Conservation (phyloP, 768 basidiomycete genomes). For the Tulasnella sp. region DNA sequence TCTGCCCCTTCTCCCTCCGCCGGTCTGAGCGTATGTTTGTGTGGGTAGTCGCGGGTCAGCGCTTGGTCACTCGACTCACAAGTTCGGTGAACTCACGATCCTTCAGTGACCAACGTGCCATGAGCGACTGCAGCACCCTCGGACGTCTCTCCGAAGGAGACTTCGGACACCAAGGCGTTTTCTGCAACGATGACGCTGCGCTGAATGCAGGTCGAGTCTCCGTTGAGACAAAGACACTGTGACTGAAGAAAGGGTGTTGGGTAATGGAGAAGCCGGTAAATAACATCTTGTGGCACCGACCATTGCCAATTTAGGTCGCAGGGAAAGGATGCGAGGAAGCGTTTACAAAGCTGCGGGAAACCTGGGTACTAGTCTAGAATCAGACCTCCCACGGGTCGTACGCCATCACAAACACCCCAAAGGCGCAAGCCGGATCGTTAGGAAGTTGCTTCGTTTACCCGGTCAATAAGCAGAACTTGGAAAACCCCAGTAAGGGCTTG, state of each 20-base stretch:
- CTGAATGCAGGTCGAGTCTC: constrained; percentile 80
- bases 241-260: background rate
- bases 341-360: background rate
- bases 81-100: constrained; percentile 67
- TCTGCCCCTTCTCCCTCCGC: constrained; percentile 76
- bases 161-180: constrained; percentile 90
- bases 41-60: background rate
- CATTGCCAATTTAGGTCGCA: background rate
- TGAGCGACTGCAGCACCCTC: constrained; percentile 94
- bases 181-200: constrained; percentile 93
- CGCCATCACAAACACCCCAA: background rate
- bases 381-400: background rate
- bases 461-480: too few relatives aligned
- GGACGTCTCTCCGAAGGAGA: constrained; percentile 92
- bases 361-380: background rate
- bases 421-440: too few relatives aligned
- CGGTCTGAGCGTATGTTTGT: constrained; percentile 78
- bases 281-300: background rate
- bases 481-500: too few relatives aligned
- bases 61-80: background rate
- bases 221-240: constrained; percentile 42
- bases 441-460: too few relatives aligned
- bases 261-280: background rate
- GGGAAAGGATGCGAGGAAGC: background rate
- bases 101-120: constrained; percentile 88